phyloP scores from a whole-genome alignment of 768 basidiomycete genomes.

The Boletus rex-veris region DNA sequence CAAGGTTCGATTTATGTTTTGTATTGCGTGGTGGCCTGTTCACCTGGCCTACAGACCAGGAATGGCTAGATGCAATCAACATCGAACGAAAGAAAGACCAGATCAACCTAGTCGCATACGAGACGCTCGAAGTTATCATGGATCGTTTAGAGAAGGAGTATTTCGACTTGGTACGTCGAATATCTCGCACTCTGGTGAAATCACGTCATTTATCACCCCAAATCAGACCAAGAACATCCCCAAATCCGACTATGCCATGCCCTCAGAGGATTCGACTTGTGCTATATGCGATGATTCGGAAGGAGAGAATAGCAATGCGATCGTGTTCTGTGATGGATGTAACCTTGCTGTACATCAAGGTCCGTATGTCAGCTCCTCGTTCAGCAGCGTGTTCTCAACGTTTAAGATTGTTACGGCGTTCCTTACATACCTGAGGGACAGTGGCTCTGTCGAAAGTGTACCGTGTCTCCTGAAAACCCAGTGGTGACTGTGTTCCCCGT shows the following conservation, averaged over 20 bases:
- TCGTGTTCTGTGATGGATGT: slow-evolving; percentile 99
- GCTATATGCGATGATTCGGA: slow-evolving; percentile 98
- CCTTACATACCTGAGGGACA: slow-evolving; percentile 99
- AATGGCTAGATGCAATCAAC: slow-evolving; percentile 90
- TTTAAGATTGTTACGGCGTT: slow-evolving; percentile 93
- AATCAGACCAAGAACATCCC: slow-evolving; percentile 88
- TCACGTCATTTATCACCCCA: not conserved
- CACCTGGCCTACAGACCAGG: slow-evolving; percentile 59
- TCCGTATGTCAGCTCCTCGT: slow-evolving; percentile 29
- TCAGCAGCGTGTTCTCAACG: slow-evolving; percentile 8
- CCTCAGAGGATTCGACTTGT: slow-evolving; percentile 94
- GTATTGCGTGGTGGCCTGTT: not conserved
- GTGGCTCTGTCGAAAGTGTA: slow-evolving; percentile 98
- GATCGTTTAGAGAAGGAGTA: slow-evolving; percentile 98
- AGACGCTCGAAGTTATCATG: slow-evolving; percentile 94
- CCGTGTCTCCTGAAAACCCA: slow-evolving; percentile 93
- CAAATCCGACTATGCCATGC: slow-evolving; percentile 80
- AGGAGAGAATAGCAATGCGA: slow-evolving; percentile 97
- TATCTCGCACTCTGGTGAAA: not conserved
- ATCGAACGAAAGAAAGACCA: slow-evolving; percentile 75
- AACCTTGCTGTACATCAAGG: slow-evolving; percentile 99
- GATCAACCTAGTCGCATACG: slow-evolving; percentile 68
- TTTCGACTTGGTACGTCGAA: slow-evolving; percentile 79
- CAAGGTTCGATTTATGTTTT: slow-evolving; percentile 57
- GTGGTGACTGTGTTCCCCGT: slow-evolving; percentile 56